Percentiles rank a stretch among this genome's conserved stretches.
These are phyloP conservation scores for Candida anglica DNA, from an alignment of 805 yeast species.

Conservation along the genomic window DNA sequence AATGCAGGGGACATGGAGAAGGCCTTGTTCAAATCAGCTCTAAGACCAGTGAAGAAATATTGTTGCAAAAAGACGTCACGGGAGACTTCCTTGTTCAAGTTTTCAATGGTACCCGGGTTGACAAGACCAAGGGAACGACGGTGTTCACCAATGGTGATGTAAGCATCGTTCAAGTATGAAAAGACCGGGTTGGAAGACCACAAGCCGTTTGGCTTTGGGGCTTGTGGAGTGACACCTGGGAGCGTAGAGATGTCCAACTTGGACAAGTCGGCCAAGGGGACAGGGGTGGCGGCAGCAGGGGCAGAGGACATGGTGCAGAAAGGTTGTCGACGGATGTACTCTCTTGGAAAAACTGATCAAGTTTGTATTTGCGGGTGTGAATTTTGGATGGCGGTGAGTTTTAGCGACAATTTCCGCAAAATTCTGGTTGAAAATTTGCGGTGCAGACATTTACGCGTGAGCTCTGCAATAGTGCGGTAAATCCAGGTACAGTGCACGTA, in stretches of 20 bases:
- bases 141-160: conserved; percentile 68
- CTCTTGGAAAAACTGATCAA: no score
- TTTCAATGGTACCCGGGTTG: conserved; percentile 95
- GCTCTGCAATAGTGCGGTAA: no score
- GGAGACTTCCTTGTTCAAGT: conserved; percentile 87
- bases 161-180: conserved; percentile 72
- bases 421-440: not conserved
- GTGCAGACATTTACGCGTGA: not conserved
- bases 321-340: no score
- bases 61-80: conserved; percentile 90
- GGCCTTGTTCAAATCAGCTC: conserved; percentile 94
- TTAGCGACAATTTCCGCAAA: no score
- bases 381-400: no score
- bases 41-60: conserved; percentile 88
- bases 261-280: conserved; percentile 57
- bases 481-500: no score
- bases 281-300: conserved; percentile 25
- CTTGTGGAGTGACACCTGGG: conserved; percentile 52
- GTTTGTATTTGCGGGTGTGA: no score
- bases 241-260: conserved; percentile 54
- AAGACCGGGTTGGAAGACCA: conserved; percentile 85
- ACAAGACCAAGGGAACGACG: conserved; percentile 76
- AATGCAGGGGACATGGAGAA: conserved; percentile 89
- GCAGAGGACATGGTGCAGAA: not conserved
- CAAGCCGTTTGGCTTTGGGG: conserved; percentile 52